phyloP scores from a whole-genome alignment of 257 asterid genomes.

The Solanum stenotomum region DNA sequence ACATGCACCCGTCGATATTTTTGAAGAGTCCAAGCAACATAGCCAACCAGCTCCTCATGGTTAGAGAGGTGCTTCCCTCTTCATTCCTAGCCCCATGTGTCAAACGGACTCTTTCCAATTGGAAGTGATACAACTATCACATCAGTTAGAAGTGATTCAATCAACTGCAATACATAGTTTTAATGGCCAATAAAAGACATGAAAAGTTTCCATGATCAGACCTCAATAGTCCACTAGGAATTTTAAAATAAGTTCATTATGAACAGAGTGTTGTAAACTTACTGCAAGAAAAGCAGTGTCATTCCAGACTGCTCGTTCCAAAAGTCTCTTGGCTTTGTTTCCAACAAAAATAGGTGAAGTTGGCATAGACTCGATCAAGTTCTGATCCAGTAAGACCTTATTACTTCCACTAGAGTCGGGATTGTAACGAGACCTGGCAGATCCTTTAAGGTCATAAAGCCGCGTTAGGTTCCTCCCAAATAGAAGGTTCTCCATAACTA shows the following conservation, averaged over 20 bases:
- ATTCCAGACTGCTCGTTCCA: constrained; percentile 7
- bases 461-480: constrained; percentile 73
- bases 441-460: constrained; percentile 93
- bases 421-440: constrained; percentile 86
- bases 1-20: not conserved
- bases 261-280: constrained; percentile 23
- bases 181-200: not conserved
- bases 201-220: not conserved
- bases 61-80: not conserved
- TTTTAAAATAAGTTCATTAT: not conserved
- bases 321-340: constrained; percentile 10
- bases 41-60: not conserved
- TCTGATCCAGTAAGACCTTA: constrained; percentile 87
- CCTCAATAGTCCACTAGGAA: not conserved
- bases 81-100: not conserved
- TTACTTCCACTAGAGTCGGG: constrained; percentile 82
- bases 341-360: constrained; percentile 60
- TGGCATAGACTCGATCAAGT: constrained; percentile 96
- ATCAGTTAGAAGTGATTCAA: not conserved
- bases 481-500: constrained; percentile 95
- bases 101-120: not conserved
- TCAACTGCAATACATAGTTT: not conserved
- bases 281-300: constrained; percentile 23
- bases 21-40: not conserved
- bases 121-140: not conserved